phyloP scores from a whole-genome alignment of 1,284 basidiomycete genomes.

The Trametes hirsuta region DNA sequence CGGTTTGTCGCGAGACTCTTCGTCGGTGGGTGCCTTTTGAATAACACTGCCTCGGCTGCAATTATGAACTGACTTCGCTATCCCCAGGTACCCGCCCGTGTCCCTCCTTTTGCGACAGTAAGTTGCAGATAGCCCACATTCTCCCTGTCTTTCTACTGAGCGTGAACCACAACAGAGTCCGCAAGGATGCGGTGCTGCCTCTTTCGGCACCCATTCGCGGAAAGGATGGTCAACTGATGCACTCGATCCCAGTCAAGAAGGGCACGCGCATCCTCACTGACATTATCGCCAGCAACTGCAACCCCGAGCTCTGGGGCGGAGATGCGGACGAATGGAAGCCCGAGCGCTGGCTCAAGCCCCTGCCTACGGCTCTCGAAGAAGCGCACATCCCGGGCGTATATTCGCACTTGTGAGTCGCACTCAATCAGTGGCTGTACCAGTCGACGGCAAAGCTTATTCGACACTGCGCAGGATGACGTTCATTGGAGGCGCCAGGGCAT shows the following conservation, averaged over 20 bases:
- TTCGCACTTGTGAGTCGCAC: constrained; percentile 26
- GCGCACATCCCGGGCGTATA: constrained; percentile 32
- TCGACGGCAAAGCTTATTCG: too few species aligned
- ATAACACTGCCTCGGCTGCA: not conserved
- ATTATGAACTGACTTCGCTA: not conserved
- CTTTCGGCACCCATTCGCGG: constrained; percentile 28
- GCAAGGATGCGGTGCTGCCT: constrained; percentile 29
- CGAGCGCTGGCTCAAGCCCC: constrained; percentile 34
- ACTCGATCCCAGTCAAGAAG: constrained; percentile 44
- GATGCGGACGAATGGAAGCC: constrained; percentile 55
- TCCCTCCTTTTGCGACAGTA: not conserved
- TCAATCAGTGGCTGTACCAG: not conserved
- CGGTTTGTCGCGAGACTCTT: constrained; percentile 37
- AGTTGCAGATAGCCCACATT: not conserved
- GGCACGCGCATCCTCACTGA: constrained; percentile 52
- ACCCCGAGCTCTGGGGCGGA: constrained; percentile 55
- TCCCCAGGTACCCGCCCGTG: not conserved
- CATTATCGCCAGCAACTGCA: constrained; percentile 49
- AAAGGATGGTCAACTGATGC: constrained; percentile 36
- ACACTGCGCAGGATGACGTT: constrained; percentile 38
- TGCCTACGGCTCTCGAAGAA: constrained; percentile 24
- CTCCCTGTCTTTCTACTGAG: too few species aligned
- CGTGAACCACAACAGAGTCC: not conserved
- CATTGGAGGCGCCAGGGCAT: constrained; percentile 34
- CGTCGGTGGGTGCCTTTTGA: constrained; percentile 23